Evolutionary conservation across 768 basidiomycete genomes (phyloP).

Genomic region (Lactifluus echinatus): DNA sequence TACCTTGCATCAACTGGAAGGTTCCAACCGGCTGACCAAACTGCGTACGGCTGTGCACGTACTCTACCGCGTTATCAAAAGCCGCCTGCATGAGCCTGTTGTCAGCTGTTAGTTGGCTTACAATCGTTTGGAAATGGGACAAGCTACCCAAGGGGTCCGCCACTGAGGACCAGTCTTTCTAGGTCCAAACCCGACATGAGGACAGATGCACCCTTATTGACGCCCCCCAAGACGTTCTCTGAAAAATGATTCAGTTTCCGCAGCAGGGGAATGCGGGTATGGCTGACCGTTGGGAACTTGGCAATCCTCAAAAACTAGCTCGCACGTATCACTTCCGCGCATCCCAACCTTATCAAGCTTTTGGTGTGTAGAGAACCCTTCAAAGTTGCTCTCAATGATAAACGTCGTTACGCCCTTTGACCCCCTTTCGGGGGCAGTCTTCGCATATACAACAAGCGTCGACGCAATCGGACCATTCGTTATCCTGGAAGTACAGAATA

Average conservation of each 20-base stretch:
- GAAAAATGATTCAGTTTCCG: neutral
- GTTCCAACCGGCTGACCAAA: slow-evolving; percentile 82
- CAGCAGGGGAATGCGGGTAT: slow-evolving; percentile 1
- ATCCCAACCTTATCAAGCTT: slow-evolving; percentile 96
- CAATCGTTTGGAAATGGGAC: neutral
- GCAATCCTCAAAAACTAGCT: slow-evolving; percentile 86
- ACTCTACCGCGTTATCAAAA: slow-evolving; percentile 80
- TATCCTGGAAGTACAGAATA: slow-evolving; percentile 47
- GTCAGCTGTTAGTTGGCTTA: neutral
- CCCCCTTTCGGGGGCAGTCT: slow-evolving; percentile 65
- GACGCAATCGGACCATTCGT: slow-evolving; percentile 91
- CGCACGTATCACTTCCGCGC: slow-evolving; percentile 93
- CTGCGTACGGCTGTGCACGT: slow-evolving; percentile 89
- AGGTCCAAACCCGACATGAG: slow-evolving; percentile 93
- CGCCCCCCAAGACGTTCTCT: slow-evolving; percentile 80
- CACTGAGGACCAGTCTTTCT: slow-evolving; percentile 84
- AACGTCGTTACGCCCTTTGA: slow-evolving; percentile 91
- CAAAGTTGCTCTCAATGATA: slow-evolving; percentile 73
- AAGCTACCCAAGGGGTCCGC: slow-evolving; percentile 79
- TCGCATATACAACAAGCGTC: slow-evolving; percentile 89
- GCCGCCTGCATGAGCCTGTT: slow-evolving; percentile 84
- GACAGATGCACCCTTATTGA: slow-evolving; percentile 75
- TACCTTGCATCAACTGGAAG: slow-evolving; percentile 95
- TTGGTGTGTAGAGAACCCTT: slow-evolving; percentile 82
- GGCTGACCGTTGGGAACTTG: slow-evolving; percentile 74